These are phyloP conservation scores for Penicillium decumbens DNA, from an alignment of 2,329 filamentous ascomycete species.

Conservation along the genomic window DNA sequence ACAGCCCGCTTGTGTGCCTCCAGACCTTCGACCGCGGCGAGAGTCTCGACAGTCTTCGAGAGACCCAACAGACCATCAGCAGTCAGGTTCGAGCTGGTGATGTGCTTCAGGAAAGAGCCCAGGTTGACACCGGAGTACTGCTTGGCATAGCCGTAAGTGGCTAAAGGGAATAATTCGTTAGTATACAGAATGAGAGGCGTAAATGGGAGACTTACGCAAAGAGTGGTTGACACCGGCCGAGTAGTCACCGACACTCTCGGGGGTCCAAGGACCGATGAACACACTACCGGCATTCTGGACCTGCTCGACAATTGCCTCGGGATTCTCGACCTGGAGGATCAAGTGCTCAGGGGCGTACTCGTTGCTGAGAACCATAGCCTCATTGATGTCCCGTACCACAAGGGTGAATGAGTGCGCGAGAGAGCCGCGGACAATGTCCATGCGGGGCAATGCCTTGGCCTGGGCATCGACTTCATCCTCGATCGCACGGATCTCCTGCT, in stretches of 20 bases:
- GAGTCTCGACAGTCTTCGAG: conserved; percentile 83
- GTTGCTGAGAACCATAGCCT: conserved; percentile 81
- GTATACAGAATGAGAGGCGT: conserved; percentile 1
- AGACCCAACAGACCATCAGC: conserved; percentile 80
- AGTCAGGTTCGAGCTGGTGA: conserved; percentile 88
- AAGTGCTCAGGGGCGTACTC: conserved; percentile 94
- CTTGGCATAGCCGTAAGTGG: conserved; percentile 95
- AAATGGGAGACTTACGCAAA: conserved; percentile 64
- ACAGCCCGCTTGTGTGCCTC: conserved; percentile 83
- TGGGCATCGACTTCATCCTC: conserved; percentile 88
- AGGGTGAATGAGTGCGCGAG: conserved; percentile 92
- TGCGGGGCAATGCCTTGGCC: conserved; percentile 78
- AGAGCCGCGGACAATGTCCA: conserved; percentile 85
- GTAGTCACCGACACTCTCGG: conserved; percentile 96
- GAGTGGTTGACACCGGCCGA: conserved; percentile 97
- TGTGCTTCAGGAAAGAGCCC: conserved; percentile 94
- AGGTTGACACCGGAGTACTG: conserved; percentile 98
- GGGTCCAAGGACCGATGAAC: conserved; percentile 93
- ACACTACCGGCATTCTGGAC: conserved; percentile 94
- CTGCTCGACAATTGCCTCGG: conserved; percentile 66
- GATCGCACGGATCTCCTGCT: conserved; percentile 70
- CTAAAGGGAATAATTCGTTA: conserved; percentile 45
- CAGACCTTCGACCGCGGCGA: conserved; percentile 88
- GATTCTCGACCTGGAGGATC: conserved; percentile 80
- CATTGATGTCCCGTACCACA: conserved; percentile 63